phyloP scores from a whole-genome alignment of 78 protist genomes.

The Emiliania huxleyi region DNA sequence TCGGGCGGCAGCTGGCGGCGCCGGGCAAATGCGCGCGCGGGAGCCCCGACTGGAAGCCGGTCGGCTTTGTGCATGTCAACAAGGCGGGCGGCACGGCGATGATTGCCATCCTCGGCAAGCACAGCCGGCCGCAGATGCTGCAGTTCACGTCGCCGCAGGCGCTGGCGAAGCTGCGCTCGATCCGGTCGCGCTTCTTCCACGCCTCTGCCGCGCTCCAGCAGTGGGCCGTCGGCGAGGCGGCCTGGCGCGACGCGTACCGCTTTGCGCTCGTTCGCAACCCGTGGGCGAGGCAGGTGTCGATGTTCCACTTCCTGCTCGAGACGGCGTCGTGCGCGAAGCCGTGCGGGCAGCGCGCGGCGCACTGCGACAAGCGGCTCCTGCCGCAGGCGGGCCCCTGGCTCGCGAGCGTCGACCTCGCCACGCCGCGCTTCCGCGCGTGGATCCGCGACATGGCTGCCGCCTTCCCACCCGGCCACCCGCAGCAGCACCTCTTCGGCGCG shows the following conservation, averaged over 20 bases:
- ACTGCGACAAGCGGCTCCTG: background rate
- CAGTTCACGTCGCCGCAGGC: background rate
- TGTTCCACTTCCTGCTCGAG: background rate
- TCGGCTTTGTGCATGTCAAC: background rate
- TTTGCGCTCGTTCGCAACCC: conserved; percentile 15
- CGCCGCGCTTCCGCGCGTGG: background rate
- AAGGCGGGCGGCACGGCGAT: conserved; percentile 11
- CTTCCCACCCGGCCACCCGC: background rate
- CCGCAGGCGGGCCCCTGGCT: background rate
- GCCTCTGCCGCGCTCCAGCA: background rate
- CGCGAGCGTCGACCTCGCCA: no score
- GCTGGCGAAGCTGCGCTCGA: background rate
- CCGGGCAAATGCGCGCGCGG: no score
- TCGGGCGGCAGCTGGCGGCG: no score
- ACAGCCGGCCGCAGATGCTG: background rate
- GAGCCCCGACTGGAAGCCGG: no score
- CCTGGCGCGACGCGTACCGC: background rate
- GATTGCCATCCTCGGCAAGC: background rate
- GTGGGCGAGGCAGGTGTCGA: background rate
- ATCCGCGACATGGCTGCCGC: background rate
- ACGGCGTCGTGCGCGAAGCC: background rate
- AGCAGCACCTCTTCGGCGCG: background rate
- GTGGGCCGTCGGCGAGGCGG: background rate
- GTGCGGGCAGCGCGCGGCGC: background rate
- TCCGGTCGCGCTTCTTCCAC: conserved; percentile 5